Evolutionary conservation across 2,329 filamentous ascomycete genomes (phyloP), one percentile per base, ranked within the genome.

Genomic region (Ustulina deusta): DNA sequence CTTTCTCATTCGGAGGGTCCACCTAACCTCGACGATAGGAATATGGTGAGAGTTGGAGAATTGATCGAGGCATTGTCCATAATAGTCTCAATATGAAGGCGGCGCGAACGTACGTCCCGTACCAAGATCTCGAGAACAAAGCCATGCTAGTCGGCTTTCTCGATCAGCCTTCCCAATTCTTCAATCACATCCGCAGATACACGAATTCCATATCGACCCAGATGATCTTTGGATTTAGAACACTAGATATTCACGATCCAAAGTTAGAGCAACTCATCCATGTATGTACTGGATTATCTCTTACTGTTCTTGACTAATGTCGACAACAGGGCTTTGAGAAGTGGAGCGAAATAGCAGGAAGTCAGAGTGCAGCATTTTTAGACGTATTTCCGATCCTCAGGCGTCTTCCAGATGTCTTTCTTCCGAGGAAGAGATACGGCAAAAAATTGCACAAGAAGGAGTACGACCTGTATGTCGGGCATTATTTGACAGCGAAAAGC

Each of bases 91-190:
- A 85, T 65, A 72, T 83, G 36, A 80, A 77, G 0, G 78, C 79
- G 0, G 79, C 83, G 1, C 78, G 77, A 40, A 73, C 76, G 3
- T 89, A 89, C 63, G 78, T 87, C 1, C 80, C 83, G 1, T 88
- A 87, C 69, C 85, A 88, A 68, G 81, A 83, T 42, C 78, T 87
- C 3, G 85, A 88, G 71, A 85, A 81, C 74, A 85, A 83, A 68
- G 81, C 83, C 51, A 84, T 88, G 84, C 73, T 86, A 17, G 75
- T 63, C 36, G 82, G 83, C 2, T 74, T 88, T 10, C 68, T 87
- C 6, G 79, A 82, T 0, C 65, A 74, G 2, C 84, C 84, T 0
- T 69, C 80, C 0, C 56, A 76, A 2, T 83, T 83, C 52, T 52
- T 80, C 3, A 71, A 82, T 3, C 81, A 84, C 59, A 78, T 86